A percentile compares a stretch with the other conserved stretches of the same genome.
Evolutionary conservation across 2,329 filamentous ascomycete species (phyloP).

Genomic region (Fusarium decemcellulare): DNA sequence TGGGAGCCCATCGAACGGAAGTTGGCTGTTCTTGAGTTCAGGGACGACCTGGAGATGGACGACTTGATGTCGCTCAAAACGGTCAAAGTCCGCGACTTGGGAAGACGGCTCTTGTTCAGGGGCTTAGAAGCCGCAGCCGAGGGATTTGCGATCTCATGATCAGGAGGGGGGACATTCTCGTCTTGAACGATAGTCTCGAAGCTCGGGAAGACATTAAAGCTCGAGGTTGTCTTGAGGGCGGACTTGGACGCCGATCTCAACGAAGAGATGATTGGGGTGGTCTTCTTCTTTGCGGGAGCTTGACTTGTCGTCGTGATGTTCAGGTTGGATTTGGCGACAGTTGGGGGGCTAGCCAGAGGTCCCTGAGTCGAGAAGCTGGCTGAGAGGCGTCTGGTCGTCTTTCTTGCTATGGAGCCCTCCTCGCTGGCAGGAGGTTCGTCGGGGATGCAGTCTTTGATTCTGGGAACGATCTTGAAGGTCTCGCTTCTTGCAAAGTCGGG

Average conservation of each 20-base stretch:
- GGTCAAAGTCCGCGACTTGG: conserved; percentile 62
- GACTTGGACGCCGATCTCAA: conserved; percentile 29
- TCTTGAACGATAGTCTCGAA: conserved; percentile 34
- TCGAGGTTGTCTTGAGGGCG: conserved; percentile 25
- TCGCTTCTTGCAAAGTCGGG: conserved; percentile 53
- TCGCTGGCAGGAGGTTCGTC: conserved; percentile 33
- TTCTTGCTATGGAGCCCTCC: conserved; percentile 18
- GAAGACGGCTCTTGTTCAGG: conserved; percentile 49
- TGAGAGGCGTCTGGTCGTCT: conserved; percentile 47
- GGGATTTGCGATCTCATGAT: conserved; percentile 3
- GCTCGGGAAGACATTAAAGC: conserved; percentile 24
- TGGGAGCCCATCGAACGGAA: conserved; percentile 21
- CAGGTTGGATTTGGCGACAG: conserved; percentile 48
- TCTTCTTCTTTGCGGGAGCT: conserved; percentile 16
- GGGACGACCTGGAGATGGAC: conserved; percentile 57
- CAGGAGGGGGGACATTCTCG: conserved; percentile 46
- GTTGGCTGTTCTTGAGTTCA: conserved; percentile 38
- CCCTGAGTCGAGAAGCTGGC: conserved; percentile 47
- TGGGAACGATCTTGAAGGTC: conserved; percentile 51
- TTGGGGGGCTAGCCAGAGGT: conserved; percentile 48
- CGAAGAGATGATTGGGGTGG: conserved; percentile 30
- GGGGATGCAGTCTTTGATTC: conserved; percentile 53
- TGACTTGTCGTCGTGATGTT: conserved; percentile 42
- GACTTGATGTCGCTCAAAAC: conserved; percentile 62
- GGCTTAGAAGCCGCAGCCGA: neutral